phyloP scores from a whole-genome alignment of 2,329 filamentous ascomycete genomes.

The Grosmannia clavigera region DNA sequence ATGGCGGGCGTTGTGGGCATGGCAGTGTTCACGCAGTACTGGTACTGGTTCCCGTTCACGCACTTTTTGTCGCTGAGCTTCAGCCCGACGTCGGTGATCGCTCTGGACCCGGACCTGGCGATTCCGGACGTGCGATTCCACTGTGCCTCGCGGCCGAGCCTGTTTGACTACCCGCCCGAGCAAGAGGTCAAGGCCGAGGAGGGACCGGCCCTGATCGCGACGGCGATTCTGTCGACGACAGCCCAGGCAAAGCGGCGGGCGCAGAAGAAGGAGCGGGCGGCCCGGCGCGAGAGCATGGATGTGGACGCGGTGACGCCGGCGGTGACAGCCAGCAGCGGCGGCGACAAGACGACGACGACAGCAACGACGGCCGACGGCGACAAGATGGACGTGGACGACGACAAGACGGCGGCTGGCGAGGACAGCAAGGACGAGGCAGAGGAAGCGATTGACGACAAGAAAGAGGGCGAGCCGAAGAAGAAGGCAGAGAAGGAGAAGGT shows the following conservation, averaged over 20 bases:
- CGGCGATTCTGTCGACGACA: constrained; percentile 89
- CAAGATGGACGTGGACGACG: constrained; percentile 79
- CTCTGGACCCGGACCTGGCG: constrained; percentile 84
- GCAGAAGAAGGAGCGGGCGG: constrained; percentile 84
- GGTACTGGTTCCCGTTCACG: constrained; percentile 99
- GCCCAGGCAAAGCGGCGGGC: constrained; percentile 93
- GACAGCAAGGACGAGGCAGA: constrained; percentile 48
- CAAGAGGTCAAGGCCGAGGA: constrained; percentile 92
- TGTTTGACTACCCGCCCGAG: constrained; percentile 97
- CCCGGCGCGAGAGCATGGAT: constrained; percentile 89
- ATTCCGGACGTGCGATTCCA: constrained; percentile 92
- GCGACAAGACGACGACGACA: background rate
- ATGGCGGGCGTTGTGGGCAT: constrained; percentile 97
- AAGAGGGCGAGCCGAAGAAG: constrained; percentile 60
- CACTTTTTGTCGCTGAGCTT: constrained; percentile 95
- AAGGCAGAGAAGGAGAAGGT: constrained; percentile 93
- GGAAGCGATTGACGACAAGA: constrained; percentile 48
- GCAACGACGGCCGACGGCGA: constrained; percentile 30
- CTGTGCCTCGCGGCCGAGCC: constrained; percentile 83
- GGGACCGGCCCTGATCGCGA: constrained; percentile 85
- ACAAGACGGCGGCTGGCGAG: constrained; percentile 36
- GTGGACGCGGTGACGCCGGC: constrained; percentile 53
- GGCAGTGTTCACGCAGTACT: constrained; percentile 97
- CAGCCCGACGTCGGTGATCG: constrained; percentile 92
- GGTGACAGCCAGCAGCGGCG: constrained; percentile 6